These are phyloP conservation scores for Dianthus caryophyllus DNA, from an alignment of 148 eudicot genomes.

Conservation along the genomic window DNA sequence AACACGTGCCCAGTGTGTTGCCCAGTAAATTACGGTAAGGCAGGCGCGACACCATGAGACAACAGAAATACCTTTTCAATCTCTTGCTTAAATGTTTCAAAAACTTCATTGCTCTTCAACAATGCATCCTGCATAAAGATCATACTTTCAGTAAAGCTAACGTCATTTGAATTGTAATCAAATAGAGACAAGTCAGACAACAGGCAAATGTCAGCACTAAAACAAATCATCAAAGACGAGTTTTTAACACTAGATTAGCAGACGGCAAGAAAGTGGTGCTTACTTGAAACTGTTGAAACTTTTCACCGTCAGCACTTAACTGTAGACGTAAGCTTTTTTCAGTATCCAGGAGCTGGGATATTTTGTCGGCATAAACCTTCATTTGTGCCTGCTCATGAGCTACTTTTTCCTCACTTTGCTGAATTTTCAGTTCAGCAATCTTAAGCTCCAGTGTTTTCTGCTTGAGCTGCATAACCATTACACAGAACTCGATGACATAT, in stretches of 20 bases:
- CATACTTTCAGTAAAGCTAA: not conserved
- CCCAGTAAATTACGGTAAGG: not conserved
- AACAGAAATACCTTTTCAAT: constrained; percentile 68
- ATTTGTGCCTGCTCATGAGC: constrained; percentile 81
- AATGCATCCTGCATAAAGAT: constrained; percentile 72
- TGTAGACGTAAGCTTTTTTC: constrained; percentile 84
- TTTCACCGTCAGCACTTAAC: constrained; percentile 91
- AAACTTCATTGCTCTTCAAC: constrained; percentile 92
- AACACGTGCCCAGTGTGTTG: not conserved
- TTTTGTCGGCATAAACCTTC: constrained; percentile 78
- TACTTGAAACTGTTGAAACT: constrained; percentile 96
- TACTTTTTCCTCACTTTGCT: constrained; percentile 75
- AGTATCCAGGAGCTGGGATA: constrained; percentile 73
- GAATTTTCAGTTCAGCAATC: constrained; percentile 85
- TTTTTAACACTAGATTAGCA: not conserved
- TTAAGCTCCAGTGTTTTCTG: constrained; percentile 85
- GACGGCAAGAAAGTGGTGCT: constrained; percentile 9
- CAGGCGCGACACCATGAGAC: not conserved
- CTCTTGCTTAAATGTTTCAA: constrained; percentile 93
- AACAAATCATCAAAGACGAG: not conserved
- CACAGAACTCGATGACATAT: constrained; percentile 2
- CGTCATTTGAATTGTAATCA: not conserved
- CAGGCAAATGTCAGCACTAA: not conserved
- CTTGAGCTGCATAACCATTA: constrained; percentile 58
- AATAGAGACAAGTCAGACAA: constrained; percentile 4